Base-by-base conservation (phyloP, 2,329 filamentous ascomycete species). In the Pseudogymnoascus pannorum region DNA sequence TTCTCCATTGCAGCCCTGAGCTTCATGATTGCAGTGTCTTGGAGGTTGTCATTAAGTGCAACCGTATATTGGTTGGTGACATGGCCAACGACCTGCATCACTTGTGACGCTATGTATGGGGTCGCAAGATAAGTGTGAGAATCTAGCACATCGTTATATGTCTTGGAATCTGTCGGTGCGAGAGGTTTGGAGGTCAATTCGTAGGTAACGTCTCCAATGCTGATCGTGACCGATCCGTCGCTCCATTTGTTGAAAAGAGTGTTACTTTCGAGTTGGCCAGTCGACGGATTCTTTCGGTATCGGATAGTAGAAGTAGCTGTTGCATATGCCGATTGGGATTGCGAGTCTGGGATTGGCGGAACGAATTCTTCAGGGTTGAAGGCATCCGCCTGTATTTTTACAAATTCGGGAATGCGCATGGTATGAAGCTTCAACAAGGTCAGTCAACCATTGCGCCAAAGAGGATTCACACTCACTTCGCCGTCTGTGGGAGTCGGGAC, bases 81-180 rank as follows among this genome's bases (percentile, higher is more conserved):
- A 71, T 92, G 90, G 63, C 89, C 88, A 14, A 91, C 86, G 7
- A 89, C 83, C 70, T 90, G 81, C 63, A 92, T 78, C 22, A 89
- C 77, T 63, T 86, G 85, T 48, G 85, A 87, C 26, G 81, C 79
- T 62, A 89, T 78, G 67, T 89, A 85, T 0, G 89, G 88, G 1
- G 87, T 86, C 2, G 87, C 87, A 6, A 90, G 83, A 69, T 92
- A 93, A 68, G 87, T 89, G 72, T 90, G 88, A 5, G 86, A 84
- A 68, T 93, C 89, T 64, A 87, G 82, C 26, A 84, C 78, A 67
- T 87, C 82, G 63, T 85, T 78, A 76, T 89, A 88, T 2, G 81
- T 78, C 68, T 85, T 82, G 68, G 57, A 66, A 26, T 68, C 68
- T 1, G 80, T 76, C 1, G 88, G 87, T 1, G 87, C 88, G 57